Percentiles rank a stretch among this genome's conserved stretches.
Conservation (phyloP, 768 basidiomycete species). For the Phylloporus sp. region DNA sequence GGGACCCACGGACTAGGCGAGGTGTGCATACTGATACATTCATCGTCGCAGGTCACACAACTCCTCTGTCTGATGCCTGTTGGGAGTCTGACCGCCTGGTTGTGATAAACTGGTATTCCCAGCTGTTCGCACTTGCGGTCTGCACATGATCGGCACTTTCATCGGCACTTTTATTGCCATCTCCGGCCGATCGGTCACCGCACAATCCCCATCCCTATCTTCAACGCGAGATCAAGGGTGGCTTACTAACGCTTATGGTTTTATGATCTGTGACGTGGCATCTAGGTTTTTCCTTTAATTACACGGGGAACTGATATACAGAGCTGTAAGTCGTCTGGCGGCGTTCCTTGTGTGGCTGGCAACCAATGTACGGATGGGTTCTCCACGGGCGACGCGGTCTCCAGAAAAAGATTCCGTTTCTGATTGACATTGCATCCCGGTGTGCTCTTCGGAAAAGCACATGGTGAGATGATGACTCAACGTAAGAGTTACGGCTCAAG, state of each 20-base stretch:
- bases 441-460: neutral
- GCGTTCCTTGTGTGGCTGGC: neutral
- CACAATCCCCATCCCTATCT: neutral
- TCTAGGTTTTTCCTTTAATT: neutral
- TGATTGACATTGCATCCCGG: neutral
- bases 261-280: neutral
- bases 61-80: too few relatives aligned
- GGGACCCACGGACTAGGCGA: neutral
- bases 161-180: constrained; percentile 1
- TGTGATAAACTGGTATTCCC: too few relatives aligned
- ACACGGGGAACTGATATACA: neutral
- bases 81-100: too few relatives aligned
- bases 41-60: neutral
- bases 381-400: neutral
- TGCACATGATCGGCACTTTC: neutral
- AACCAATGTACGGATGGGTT: neutral
- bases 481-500: neutral
- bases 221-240: neutral
- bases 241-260: neutral
- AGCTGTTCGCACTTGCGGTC: neutral
- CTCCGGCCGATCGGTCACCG: neutral
- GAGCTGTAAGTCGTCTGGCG: neutral
- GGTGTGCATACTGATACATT: neutral
- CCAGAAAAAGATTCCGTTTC: neutral
- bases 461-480: constrained; percentile 5